Evolutionary conservation across 2,329 filamentous ascomycete species (phyloP), one percentile per base, ranked within the genome.

Genomic region (Purpureocillium takamizusanense): DNA sequence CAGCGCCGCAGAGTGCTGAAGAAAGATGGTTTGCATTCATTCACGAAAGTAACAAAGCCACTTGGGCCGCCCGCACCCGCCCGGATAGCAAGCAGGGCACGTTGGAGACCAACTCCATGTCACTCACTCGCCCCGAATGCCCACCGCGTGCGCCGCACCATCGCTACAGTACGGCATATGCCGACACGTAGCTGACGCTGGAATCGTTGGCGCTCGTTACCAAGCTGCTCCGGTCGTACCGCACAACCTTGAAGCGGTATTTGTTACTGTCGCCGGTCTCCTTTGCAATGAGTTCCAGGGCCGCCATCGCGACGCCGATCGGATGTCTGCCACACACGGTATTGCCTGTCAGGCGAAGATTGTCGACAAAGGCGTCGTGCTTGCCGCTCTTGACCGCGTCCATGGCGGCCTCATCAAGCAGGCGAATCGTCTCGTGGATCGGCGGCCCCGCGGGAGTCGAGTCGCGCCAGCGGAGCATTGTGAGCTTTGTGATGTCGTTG

Each of bases 291-390:
- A 70, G 63, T 62, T 95, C 89, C 43, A 97, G 61, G 0, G 83
- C 88, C 1, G 89, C 87, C 86, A 98, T 88, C 29, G 84, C 75
- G 4, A 97, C 82, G 0, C 92, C 89, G 51, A 98, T 97, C 0
- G 92, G 92, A 64, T 98, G 92, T 35, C 90, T 72, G 4, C 92
- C 92, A 54, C 92, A 98, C 0, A 98, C 86, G 0, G 92, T 95
- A 51, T 98, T 98, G 12, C 77, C 76, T 0, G 90, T 97, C 28
- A 75, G 63, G 37, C 69, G 62, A 15, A 98, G 60, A 31, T 78
- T 81, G 3, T 75, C 66, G 13, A 86, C 66, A 57, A 95, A 97
- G 0, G 60, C 64, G 16, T 74, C 65, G 51, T 94, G 83, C 7
- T 63, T 70, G 1, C 90, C 89, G 3, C 78, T 79, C 55, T 89